Evolutionary conservation across 768 basidiomycete species (phyloP).

Genomic region (Trametes cinnabarina): DNA sequence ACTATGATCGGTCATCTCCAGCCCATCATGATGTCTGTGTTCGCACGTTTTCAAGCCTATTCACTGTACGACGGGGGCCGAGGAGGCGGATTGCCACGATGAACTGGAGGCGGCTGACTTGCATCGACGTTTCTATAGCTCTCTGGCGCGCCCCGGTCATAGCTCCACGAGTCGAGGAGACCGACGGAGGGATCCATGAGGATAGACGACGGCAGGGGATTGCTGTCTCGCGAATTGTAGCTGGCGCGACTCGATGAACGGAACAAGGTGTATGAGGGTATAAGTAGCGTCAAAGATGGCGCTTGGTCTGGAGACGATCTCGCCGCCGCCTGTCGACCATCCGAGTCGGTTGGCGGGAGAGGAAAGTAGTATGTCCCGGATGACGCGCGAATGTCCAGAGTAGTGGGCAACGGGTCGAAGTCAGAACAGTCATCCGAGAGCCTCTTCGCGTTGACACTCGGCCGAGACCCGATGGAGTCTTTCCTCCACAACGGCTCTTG

Average conservation of each 20-base stretch:
- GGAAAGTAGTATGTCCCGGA: background rate
- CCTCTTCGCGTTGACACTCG: background rate
- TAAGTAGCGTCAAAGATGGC: background rate
- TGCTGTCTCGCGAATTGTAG: background rate
- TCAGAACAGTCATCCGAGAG: background rate
- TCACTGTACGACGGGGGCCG: background rate
- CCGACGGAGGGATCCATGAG: background rate
- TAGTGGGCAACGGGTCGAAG: background rate
- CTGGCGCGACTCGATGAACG: background rate
- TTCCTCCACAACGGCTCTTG: background rate
- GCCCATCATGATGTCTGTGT: too few species aligned
- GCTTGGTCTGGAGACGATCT: background rate
- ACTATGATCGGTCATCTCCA: too few species aligned
- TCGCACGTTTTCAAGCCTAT: background rate
- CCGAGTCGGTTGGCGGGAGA: background rate
- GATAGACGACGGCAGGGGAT: background rate
- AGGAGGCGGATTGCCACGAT: background rate
- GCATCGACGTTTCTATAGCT: background rate
- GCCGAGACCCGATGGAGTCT: background rate
- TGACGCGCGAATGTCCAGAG: background rate
- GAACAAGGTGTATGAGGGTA: background rate
- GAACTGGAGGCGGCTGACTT: background rate
- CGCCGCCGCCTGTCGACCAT: background rate
- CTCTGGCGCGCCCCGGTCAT: background rate
- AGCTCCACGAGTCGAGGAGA: background rate